phyloP scores from a whole-genome alignment of 495 filamentous ascomycete genomes.

The Penicillium bialowiezense region DNA sequence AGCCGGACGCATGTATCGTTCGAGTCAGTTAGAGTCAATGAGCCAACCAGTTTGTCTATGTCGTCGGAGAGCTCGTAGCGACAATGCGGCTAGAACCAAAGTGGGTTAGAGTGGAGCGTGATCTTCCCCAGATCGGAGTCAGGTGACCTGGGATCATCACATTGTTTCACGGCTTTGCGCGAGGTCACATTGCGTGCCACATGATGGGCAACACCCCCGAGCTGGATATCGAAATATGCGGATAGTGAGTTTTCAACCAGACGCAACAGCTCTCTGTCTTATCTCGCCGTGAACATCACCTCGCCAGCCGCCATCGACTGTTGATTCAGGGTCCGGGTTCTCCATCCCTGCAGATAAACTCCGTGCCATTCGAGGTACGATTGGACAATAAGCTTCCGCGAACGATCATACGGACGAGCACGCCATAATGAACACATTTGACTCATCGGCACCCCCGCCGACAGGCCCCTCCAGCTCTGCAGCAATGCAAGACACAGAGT shows the following conservation, averaged over 20 bases:
- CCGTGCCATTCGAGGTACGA: not conserved
- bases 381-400: conserved; percentile 14
- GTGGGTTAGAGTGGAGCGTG: conserved; percentile 17
- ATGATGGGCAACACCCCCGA: conserved; percentile 11
- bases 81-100: not conserved
- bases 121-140: conserved; percentile 15
- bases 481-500: conserved; percentile 16
- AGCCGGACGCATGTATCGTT: too few relatives aligned
- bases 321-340: conserved; percentile 3
- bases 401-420: conserved; percentile 25
- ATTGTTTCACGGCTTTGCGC: not conserved
- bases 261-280: not conserved
- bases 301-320: not conserved
- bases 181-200: conserved; percentile 12
- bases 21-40: too few relatives aligned
- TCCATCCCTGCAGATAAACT: conserved; percentile 14
- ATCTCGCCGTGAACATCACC: not conserved
- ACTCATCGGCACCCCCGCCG: conserved; percentile 26
- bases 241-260: not conserved
- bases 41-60: too few relatives aligned
- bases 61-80: too few relatives aligned
- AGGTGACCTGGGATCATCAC: conserved; percentile 1
- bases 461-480: conserved; percentile 14
- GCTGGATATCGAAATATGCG: not conserved
- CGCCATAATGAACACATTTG: conserved; percentile 41